Evolutionary conservation across 2,329 filamentous ascomycete species (phyloP).

Genomic region (Epichloe gansuensis): DNA sequence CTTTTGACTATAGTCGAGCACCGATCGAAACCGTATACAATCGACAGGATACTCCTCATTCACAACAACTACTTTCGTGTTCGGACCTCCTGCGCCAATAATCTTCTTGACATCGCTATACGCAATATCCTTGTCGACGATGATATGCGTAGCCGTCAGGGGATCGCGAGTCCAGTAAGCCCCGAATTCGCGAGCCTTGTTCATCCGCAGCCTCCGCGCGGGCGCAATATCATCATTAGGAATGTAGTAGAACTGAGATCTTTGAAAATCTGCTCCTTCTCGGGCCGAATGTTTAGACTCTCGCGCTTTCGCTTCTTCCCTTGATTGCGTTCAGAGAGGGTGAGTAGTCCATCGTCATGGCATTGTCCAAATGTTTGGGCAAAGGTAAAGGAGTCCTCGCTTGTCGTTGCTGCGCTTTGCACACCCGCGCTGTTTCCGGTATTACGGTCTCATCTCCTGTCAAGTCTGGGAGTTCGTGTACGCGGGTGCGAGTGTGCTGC

Average conservation of each 20-base stretch:
- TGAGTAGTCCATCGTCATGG: conserved; percentile 10
- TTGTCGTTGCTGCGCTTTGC: conserved; percentile 19
- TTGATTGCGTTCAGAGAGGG: conserved; percentile 15
- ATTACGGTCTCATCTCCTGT: conserved; percentile 17
- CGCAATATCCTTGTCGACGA: conserved; percentile 59
- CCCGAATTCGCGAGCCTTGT: conserved; percentile 62
- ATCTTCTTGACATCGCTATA: conserved; percentile 51
- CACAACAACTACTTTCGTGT: conserved; percentile 43
- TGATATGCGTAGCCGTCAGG: conserved; percentile 57
- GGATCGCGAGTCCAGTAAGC: conserved; percentile 56
- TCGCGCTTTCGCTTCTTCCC: conserved; percentile 35
- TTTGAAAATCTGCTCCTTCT: conserved; percentile 45
- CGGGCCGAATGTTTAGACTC: conserved; percentile 33
- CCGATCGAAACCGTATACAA: conserved; percentile 44
- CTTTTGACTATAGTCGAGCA: conserved; percentile 46
- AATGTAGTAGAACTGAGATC: conserved; percentile 60
- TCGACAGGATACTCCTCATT: conserved; percentile 59
- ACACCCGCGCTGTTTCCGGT: conserved; percentile 17
- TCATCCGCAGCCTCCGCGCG: conserved; percentile 57
- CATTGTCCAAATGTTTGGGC: neutral
- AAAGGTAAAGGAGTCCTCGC: conserved; percentile 1
- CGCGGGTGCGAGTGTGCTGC: neutral
- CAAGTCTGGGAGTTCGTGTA: neutral
- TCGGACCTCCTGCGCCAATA: conserved; percentile 11
- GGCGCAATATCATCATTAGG: conserved; percentile 66